These are phyloP conservation scores for Coemansia sp. DNA, from an alignment of 371 early-diverging fungal species.

Conservation along the genomic window DNA sequence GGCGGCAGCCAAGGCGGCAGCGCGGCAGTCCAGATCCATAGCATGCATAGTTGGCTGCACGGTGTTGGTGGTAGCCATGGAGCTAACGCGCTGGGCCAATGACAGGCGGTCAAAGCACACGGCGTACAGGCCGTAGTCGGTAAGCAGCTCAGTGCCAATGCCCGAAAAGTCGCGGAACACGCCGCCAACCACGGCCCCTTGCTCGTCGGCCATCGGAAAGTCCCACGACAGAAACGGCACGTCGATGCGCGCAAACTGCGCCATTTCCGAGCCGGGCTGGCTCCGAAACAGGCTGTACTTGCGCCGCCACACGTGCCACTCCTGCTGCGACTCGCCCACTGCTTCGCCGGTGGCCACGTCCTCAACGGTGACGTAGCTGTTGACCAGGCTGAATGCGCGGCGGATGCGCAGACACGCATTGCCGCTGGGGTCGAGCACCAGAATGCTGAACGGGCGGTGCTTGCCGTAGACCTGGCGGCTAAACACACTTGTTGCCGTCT, in stretches of 20 bases:
- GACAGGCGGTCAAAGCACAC: constrained; percentile 68
- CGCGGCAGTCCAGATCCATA: constrained; percentile 77
- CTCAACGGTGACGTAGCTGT: constrained; percentile 69
- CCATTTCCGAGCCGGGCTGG: constrained; percentile 32
- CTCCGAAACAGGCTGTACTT: constrained; percentile 78
- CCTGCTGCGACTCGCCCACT: constrained; percentile 86
- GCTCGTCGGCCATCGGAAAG: constrained; percentile 70
- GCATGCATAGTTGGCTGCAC: not conserved
- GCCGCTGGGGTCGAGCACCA: constrained; percentile 68
- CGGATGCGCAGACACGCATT: constrained; percentile 66
- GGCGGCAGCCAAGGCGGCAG: constrained; percentile 80
- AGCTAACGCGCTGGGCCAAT: constrained; percentile 38
- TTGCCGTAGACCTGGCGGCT: constrained; percentile 75
- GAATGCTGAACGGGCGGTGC: constrained; percentile 78
- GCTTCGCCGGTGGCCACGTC: constrained; percentile 55
- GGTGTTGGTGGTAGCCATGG: not conserved
- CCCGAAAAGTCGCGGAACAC: constrained; percentile 84
- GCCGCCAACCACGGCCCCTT: constrained; percentile 59
- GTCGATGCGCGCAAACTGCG: constrained; percentile 81
- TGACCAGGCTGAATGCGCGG: constrained; percentile 64
- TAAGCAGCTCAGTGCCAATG: constrained; percentile 86
- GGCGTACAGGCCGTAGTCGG: constrained; percentile 84
- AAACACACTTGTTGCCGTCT: constrained; percentile 60
- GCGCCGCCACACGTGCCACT: constrained; percentile 82
- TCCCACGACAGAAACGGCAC: constrained; percentile 79